A percentile compares a stretch with the other conserved stretches of the same genome.
Conservation (phyloP, 2,329 filamentous ascomycete genomes). For the Leptodontidium sp. region DNA sequence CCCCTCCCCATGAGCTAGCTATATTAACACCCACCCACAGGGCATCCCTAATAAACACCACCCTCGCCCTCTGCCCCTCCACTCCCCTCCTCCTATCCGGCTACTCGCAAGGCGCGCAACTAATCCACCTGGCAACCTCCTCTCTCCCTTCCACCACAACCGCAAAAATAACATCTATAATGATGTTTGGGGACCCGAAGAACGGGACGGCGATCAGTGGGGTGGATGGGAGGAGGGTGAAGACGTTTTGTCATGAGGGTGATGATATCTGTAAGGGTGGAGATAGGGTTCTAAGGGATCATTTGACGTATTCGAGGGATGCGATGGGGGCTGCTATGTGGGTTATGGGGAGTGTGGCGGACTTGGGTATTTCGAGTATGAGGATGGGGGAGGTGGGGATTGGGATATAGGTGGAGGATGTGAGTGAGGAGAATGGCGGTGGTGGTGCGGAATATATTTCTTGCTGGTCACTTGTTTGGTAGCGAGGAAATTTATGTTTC, state of each 20-base stretch:
- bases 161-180: constrained; percentile 35
- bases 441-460: too few species aligned
- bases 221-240: constrained; percentile 35
- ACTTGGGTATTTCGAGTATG: constrained; percentile 40
- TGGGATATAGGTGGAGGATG: too few species aligned
- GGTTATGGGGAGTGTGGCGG: constrained; percentile 34
- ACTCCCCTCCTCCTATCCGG: constrained; percentile 40
- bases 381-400: constrained; percentile 23
- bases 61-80: constrained; percentile 35
- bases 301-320: constrained; percentile 41
- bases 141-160: constrained; percentile 30
- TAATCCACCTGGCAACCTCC: constrained; percentile 40
- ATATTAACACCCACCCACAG: constrained; percentile 21
- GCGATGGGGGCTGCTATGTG: constrained; percentile 40
- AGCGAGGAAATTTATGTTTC: too few species aligned
- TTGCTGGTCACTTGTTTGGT: too few species aligned
- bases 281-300: constrained; percentile 27
- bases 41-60: constrained; percentile 37
- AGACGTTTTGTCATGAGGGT: constrained; percentile 38
- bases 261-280: constrained; percentile 42
- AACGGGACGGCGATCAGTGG: constrained; percentile 40
- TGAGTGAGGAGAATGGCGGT: too few species aligned
- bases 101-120: constrained; percentile 44
- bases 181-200: constrained; percentile 43
- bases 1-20: background rate